These are phyloP conservation scores for Diophrys sp. DNA, from an alignment of 73 alveolate species.

Conservation along the genomic window DNA sequence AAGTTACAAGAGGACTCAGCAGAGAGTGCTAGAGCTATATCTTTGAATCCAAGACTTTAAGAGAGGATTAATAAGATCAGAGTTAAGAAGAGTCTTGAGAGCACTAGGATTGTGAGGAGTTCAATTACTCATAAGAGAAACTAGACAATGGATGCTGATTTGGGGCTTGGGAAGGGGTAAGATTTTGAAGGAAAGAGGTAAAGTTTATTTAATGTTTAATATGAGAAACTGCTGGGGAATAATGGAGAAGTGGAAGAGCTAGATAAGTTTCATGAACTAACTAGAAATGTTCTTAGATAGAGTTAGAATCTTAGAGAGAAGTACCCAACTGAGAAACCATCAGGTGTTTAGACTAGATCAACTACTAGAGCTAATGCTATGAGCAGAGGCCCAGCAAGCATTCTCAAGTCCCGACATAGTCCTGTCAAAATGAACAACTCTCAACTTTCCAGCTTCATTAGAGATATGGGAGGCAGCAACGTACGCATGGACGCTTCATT, in stretches of 20 bases:
- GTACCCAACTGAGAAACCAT: no score
- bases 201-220: not conserved
- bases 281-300: not conserved
- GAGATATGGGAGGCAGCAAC: no score
- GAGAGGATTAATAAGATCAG: not conserved
- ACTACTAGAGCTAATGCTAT: no score
- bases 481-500: no score
- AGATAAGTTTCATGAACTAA: not conserved
- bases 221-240: not conserved
- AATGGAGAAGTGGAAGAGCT: not conserved
- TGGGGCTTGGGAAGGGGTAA: not conserved
- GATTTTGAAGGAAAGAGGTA: not conserved
- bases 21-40: not conserved
- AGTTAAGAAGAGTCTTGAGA: not conserved
- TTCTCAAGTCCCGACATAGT: no score
- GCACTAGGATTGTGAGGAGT: not conserved
- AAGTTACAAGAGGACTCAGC: not conserved
- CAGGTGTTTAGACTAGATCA: no score
- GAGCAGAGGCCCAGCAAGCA: no score
- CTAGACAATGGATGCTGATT: not conserved
- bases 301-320: not conserved
- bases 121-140: not conserved
- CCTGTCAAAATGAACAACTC: no score
- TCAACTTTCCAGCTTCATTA: no score
- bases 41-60: not conserved